Base-by-base conservation (phyloP, 352 stramenopile species). In the Peronosclerospora sorghi region DNA sequence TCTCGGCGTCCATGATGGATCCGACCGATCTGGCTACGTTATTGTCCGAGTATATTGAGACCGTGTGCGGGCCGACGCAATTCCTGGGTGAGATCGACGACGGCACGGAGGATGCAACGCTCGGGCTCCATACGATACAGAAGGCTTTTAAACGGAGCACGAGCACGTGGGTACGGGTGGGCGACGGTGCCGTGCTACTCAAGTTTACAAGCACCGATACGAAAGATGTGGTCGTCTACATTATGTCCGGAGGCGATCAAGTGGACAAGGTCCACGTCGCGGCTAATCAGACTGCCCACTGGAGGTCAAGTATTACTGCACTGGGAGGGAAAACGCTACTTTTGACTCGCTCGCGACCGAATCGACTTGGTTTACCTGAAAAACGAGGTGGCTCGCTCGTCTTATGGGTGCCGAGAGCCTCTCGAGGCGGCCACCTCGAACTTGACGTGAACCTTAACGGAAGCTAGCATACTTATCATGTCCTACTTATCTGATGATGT, bases 21-120 rank as follows among this genome's bases (percentile, higher is more conserved):
- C 63, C 68, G 0, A 81, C 61, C 0, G 59, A 64, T 1, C 43
- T 83, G 19, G 62, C 65, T 2, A 39, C 46, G 1, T 36, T 83
- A 27, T 51, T 62, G 1, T 63, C 67, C 18, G 65, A 76, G 56
- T 83, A 71, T 24, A 64, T 79, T n/a, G 62, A 83, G 47, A 64
- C 65, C 2, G 67, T 83, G 17, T 83, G 71, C 48, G 65, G 50
- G 0, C 45, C 55, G 0, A 64, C 55, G 2, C 55, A 60, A 24
- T 64, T 64, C 18, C 59, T 64, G 68, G 65, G 68, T 10, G 59
- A 79, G 45, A 73, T 83, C 27, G 71, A 83, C 17, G 63, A 75
- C 18, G 71, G 71, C n/a, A 45, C 39, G 0, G 41, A 68, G 7
- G 43, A 56, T 15, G 44, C 64, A 2, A 72, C 71, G 0, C 39